Evolutionary conservation across 2,329 filamentous ascomycete species (phyloP).

Genomic region (Pestalotiopsis sp.): DNA sequence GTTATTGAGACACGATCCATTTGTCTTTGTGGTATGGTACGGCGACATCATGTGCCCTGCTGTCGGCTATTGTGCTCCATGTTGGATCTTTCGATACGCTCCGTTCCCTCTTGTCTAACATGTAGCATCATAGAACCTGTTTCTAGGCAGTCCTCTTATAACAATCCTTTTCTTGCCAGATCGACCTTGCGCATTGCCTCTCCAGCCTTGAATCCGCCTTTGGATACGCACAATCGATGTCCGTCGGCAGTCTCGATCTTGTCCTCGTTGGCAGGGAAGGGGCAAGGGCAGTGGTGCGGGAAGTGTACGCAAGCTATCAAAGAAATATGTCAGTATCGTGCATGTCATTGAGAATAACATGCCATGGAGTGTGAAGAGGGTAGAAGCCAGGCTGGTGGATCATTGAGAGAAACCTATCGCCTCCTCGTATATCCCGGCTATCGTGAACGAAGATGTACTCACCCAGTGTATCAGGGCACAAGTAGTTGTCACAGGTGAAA

Average conservation of each 20-base stretch:
- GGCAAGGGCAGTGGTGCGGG: constrained; percentile 94
- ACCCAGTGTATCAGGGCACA: constrained; percentile 86
- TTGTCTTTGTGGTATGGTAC: neutral
- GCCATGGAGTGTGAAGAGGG: neutral
- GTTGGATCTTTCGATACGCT: neutral
- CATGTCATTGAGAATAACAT: neutral
- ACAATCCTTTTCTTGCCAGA: constrained; percentile 73
- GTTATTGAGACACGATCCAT: neutral
- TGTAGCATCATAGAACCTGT: neutral
- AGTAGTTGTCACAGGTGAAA: constrained; percentile 90
- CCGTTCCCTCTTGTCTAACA: neutral
- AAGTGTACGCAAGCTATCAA: constrained; percentile 83
- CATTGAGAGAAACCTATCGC: neutral
- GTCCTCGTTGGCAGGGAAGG: constrained; percentile 74
- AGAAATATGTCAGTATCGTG: neutral
- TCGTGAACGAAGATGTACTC: constrained; percentile 7
- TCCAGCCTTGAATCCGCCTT: constrained; percentile 70
- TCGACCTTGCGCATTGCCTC: constrained; percentile 77
- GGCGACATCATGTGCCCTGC: neutral
- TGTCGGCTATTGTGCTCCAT: neutral
- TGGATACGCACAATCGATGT: constrained; percentile 71
- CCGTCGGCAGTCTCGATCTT: constrained; percentile 76
- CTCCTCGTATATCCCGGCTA: neutral
- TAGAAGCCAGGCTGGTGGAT: neutral
- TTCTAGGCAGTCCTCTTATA: constrained; percentile 43